Evolutionary conservation across 163 green algal genomes (phyloP).

Genomic region (Chlamydomonas reinhardtii): DNA sequence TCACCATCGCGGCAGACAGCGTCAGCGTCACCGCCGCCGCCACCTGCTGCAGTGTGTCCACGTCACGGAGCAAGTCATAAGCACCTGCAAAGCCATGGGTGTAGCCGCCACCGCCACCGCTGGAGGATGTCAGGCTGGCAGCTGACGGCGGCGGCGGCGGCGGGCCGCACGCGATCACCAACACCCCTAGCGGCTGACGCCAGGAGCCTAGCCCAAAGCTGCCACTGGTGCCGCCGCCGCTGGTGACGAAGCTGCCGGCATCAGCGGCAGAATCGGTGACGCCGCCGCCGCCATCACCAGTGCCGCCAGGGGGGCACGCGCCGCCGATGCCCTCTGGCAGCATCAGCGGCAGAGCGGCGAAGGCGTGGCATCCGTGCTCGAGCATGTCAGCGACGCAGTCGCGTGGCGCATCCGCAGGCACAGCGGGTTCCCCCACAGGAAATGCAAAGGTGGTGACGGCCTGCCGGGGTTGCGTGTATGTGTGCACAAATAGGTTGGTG

Average conservation of each 20-base stretch:
- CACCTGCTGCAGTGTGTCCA: neutral
- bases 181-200: too few relatives aligned
- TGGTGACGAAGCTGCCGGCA: neutral
- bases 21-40: neutral
- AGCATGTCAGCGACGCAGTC: neutral
- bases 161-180: too few relatives aligned
- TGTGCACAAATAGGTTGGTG: too few relatives aligned
- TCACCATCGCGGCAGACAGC: neutral
- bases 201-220: too few relatives aligned
- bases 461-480: too few relatives aligned
- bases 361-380: neutral
- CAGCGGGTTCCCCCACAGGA: neutral
- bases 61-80: neutral
- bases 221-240: neutral
- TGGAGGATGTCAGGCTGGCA: too few relatives aligned
- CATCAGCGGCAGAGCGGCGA: neutral
- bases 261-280: neutral
- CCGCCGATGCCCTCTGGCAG: too few relatives aligned
- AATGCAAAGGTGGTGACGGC: too few relatives aligned
- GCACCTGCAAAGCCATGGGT: too few relatives aligned
- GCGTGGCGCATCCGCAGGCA: neutral
- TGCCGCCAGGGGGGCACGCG: too few relatives aligned
- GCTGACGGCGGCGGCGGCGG: too few relatives aligned
- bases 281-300: too few relatives aligned
- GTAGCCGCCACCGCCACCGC: neutral